Evolutionary conservation across 148 eudicot species (phyloP).

Genomic region (Dysphania ambrosioides): DNA sequence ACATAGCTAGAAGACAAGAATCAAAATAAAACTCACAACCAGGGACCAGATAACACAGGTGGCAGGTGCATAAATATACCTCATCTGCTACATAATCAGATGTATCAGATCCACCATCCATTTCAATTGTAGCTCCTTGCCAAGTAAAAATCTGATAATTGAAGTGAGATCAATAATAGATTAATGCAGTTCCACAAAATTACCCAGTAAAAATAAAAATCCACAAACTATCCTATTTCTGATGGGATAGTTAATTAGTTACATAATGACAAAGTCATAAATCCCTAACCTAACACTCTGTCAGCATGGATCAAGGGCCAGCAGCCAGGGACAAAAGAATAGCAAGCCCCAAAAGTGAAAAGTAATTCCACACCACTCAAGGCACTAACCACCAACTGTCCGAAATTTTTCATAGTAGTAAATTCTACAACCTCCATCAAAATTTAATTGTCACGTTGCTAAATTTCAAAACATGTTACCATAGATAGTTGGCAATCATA

Average conservation of each 20-base stretch:
- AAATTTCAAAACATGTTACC: neutral
- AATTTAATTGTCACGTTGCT: neutral
- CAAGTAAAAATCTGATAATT: constrained; percentile 76
- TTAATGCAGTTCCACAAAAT: neutral
- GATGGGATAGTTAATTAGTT: neutral
- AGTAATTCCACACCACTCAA: neutral
- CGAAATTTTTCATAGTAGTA: neutral
- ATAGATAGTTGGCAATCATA: neutral
- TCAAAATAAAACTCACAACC: constrained; percentile 1
- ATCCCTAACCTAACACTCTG: neutral
- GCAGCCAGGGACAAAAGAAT: neutral
- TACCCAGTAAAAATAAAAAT: neutral
- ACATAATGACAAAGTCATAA: neutral
- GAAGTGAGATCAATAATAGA: neutral
- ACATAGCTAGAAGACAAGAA: neutral
- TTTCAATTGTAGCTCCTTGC: constrained; percentile 94
- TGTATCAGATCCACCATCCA: constrained; percentile 83
- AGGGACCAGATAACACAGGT: neutral
- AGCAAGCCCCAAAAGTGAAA: neutral
- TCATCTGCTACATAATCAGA: constrained; percentile 90
- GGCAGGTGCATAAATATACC: constrained; percentile 39
- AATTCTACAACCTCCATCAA: neutral
- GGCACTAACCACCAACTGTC: neutral
- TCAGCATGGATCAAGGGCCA: no score
- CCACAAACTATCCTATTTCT: neutral